These are phyloP conservation scores for Cryptococcus jaspeensis DNA, from an alignment of 1,284 basidiomycete species.

Conservation along the genomic window DNA sequence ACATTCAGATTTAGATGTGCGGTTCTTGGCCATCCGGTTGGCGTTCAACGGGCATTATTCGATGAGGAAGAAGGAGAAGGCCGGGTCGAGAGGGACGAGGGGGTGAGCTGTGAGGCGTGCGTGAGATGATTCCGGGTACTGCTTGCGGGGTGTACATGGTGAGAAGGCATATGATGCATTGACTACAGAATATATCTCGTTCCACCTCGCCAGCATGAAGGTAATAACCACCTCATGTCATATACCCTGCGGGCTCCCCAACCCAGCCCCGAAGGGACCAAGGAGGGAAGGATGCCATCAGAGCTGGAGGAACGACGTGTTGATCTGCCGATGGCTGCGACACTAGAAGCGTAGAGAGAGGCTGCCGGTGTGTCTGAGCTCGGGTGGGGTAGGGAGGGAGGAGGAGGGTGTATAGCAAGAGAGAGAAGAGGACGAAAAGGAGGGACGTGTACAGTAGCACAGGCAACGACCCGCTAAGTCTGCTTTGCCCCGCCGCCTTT, in stretches of 20 bases:
- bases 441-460: background rate
- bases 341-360: background rate
- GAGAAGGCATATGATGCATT: background rate
- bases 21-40: slow-evolving; percentile 51
- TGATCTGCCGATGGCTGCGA: background rate
- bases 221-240: background rate
- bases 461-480: too few relatives aligned
- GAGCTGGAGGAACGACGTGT: background rate
- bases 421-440: background rate
- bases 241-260: background rate
- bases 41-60: slow-evolving; percentile 51
- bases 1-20: slow-evolving; percentile 48
- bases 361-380: background rate
- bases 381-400: background rate
- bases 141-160: too few relatives aligned
- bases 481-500: too few relatives aligned
- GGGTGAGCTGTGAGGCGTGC: background rate
- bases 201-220: background rate
- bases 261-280: too few relatives aligned
- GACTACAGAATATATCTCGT: background rate
- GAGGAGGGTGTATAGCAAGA: background rate
- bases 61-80: slow-evolving; percentile 17
- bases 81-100: background rate
- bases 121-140: too few relatives aligned
- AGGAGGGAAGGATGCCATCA: too few relatives aligned